phyloP scores from a whole-genome alignment of 768 basidiomycete species.

The Russula sp. region DNA sequence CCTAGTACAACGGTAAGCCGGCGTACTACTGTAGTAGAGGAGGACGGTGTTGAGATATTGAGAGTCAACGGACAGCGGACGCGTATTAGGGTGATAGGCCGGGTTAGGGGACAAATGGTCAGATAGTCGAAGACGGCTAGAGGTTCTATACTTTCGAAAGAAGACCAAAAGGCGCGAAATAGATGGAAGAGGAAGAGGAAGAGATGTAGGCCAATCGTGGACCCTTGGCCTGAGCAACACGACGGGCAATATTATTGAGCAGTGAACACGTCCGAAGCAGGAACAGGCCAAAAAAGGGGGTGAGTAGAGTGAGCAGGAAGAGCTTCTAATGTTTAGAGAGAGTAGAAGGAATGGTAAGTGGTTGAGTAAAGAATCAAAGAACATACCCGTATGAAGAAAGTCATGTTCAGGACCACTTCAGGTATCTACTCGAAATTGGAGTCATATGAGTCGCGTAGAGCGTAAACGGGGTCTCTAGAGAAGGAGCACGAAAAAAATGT shows the following conservation, averaged over 20 bases:
- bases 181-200: slow-evolving; percentile 44
- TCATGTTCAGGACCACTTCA: no score
- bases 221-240: slow-evolving; percentile 71
- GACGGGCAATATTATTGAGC: slow-evolving; percentile 80
- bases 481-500: slow-evolving; percentile 46
- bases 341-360: slow-evolving; percentile 9
- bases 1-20: slow-evolving; percentile 20
- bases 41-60: slow-evolving; percentile 34
- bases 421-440: no score
- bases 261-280: slow-evolving; percentile 74
- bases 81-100: slow-evolving; percentile 49
- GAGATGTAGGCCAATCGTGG: slow-evolving; percentile 79
- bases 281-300: slow-evolving; percentile 72
- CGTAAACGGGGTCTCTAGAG: slow-evolving; percentile 59
- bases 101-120: slow-evolving; percentile 52
- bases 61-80: slow-evolving; percentile 55
- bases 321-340: slow-evolving; percentile 71
- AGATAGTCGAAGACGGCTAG: slow-evolving; percentile 39
- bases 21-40: no score
- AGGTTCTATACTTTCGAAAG: slow-evolving; percentile 16
- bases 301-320: slow-evolving; percentile 78
- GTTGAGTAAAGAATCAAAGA: background rate
- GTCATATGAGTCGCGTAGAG: no score
- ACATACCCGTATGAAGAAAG: slow-evolving; percentile 37
- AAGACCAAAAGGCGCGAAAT: background rate